phyloP scores from a whole-genome alignment of 23 red algal species.

The Gracilaria vermiculophylla region DNA sequence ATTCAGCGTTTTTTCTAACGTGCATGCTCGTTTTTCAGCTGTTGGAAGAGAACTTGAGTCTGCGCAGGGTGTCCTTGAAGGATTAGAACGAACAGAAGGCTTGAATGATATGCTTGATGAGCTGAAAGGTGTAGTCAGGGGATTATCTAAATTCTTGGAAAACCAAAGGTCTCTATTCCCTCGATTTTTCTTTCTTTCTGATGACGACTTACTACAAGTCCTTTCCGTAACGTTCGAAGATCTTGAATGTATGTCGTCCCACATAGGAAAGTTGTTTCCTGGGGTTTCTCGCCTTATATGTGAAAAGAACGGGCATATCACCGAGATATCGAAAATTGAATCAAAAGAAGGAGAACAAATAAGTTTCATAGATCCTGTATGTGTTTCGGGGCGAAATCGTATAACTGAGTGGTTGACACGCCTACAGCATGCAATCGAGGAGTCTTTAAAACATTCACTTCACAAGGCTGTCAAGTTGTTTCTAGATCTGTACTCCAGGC shows the following conservation, averaged over 20 bases:
- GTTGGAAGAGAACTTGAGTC: constrained; percentile 24
- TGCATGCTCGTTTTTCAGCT: constrained; percentile 40
- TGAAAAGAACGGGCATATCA: not conserved
- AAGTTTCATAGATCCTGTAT: constrained; percentile 16
- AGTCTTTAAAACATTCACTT: constrained; percentile 9
- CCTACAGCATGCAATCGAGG: not conserved
- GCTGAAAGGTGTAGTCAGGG: constrained; percentile 36
- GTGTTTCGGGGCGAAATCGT: not conserved
- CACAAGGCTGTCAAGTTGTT: not conserved
- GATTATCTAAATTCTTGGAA: constrained; percentile 60
- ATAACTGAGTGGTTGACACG: constrained; percentile 21
- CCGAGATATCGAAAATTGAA: not conserved
- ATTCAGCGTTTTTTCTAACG: constrained; percentile 46
- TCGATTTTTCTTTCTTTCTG: constrained; percentile 70
- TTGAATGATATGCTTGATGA: constrained; percentile 30
- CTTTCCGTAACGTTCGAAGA: constrained; percentile 24
- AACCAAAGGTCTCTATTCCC: constrained; percentile 53
- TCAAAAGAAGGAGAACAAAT: constrained; percentile 53
- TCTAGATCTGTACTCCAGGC: not conserved
- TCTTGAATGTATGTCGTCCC: constrained; percentile 23
- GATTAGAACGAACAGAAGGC: constrained; percentile 17
- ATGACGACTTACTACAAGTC: constrained; percentile 59
- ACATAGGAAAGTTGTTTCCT: constrained; percentile 66
- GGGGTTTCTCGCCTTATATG: constrained; percentile 31
- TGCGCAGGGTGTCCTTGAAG: constrained; percentile 68